Conservation (phyloP, 2,329 filamentous ascomycete species). For the Cercospora berteroae region DNA sequence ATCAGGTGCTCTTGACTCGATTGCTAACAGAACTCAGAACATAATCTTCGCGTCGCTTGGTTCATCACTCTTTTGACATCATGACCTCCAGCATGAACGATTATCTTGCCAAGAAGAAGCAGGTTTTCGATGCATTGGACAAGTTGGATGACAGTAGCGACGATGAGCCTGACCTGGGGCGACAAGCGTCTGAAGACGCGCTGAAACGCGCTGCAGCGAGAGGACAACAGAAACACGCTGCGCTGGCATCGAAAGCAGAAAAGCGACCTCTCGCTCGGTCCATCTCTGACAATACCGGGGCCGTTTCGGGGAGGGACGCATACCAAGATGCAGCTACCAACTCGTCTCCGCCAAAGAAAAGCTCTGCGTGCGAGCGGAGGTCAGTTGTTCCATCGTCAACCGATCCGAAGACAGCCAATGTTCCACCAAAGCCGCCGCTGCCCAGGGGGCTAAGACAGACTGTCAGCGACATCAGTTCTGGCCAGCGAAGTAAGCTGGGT, state of each 20-base stretch:
- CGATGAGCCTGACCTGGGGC: slow-evolving; percentile 27
- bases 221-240: slow-evolving; percentile 1
- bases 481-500: neutral
- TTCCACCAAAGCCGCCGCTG: neutral
- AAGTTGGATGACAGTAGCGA: slow-evolving; percentile 23
- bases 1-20: neutral
- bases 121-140: slow-evolving; percentile 26
- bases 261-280: slow-evolving; percentile 26
- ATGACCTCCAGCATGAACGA: slow-evolving; percentile 5
- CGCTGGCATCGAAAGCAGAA: neutral
- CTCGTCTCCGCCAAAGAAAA: neutral
- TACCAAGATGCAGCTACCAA: neutral
- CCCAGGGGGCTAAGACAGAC: slow-evolving; percentile 19
- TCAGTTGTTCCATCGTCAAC: slow-evolving; percentile 13
- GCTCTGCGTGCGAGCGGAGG: neutral
- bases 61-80: neutral
- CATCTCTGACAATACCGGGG: slow-evolving; percentile 24
- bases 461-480: slow-evolving; percentile 21
- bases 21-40: neutral
- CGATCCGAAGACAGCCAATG: slow-evolving; percentile 1
- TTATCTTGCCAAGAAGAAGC: slow-evolving; percentile 24
- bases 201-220: slow-evolving; percentile 13
- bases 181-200: slow-evolving; percentile 23
- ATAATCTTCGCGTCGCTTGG: neutral
- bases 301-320: neutral